Base-by-base conservation (phyloP, 176 grass and related monocot genomes). In the Rhynchospora tenuis region DNA sequence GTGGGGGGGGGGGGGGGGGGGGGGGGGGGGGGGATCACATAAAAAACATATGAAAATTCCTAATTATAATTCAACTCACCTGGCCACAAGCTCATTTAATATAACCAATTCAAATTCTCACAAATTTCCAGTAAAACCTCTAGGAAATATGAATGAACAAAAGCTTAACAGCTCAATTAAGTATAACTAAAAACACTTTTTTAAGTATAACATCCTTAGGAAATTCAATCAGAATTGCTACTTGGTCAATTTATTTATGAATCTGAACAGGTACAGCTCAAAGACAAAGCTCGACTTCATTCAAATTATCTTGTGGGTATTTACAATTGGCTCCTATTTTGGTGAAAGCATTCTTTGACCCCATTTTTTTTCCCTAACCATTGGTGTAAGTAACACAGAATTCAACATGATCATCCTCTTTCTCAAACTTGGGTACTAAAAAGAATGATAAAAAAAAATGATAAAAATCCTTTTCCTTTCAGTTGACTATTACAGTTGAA, bases 351-450 rank as follows among this genome's bases (percentile, higher is more conserved):
- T 55, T 20, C 24, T 55, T 54, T 76, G 13, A 76, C 17, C 66
- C 38, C 5, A 67, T 38, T 4, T 58, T 58, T 56, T 58, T n/a
- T 16, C 5, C 5, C 10, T 61, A 61, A 24, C 22, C 24, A 76
- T 56, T 17, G 16, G 17, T 17, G 23, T 56, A 76, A 15, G 2
- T 17, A 55, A 23, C 24, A 55, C 17, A 19, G 6, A 76, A 52
- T 76, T 76, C 48, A 76, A 76, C 24, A 76, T 14, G 24, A 70
- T 70, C 73, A 56, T 76, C 46, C 14, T 68, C 5, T 43, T 76
- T 28, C 4, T 6, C 48, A 56, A 54, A 24, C 44, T 48, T 23
- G 3, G 31, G 7, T 17, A 77, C 15, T 17, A 75, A 54, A 27
- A 17, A 75, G 17, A 75, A 33, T 61, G 14, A 28, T 77, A 59